Percentiles rank a stretch among this genome's conserved stretches.
These are phyloP conservation scores for Psophocarpus tetragonolobus DNA, from an alignment of 306 rosid genomes.

Conservation along the genomic window DNA sequence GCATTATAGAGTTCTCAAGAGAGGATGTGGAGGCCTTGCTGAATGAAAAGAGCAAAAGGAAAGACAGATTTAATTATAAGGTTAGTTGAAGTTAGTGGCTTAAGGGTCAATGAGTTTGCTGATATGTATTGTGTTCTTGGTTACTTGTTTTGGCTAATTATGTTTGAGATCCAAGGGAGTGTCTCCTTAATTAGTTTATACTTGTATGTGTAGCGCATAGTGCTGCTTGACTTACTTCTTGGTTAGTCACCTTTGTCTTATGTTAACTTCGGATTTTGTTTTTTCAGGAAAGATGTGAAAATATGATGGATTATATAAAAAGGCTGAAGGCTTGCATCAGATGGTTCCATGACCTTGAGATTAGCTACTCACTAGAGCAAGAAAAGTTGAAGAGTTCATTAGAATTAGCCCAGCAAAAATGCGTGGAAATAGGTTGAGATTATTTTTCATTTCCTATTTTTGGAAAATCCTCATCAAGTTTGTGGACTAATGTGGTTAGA, in stretches of 20 bases:
- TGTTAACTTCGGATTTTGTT: conserved; percentile 15
- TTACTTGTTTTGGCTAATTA: background rate
- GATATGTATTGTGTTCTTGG: background rate
- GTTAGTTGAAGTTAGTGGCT: conserved; percentile 46
- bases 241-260: background rate
- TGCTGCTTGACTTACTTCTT: conserved; percentile 2
- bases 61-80: conserved; percentile 93
- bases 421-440: conserved; percentile 69
- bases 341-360: conserved; percentile 97
- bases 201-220: background rate
- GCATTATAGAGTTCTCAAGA: conserved; percentile 79
- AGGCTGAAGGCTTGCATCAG: conserved; percentile 89
- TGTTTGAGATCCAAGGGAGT: conserved; percentile 19
- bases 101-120: conserved; percentile 22
- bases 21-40: conserved; percentile 89
- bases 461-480: background rate
- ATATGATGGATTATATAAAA: conserved; percentile 81
- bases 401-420: conserved; percentile 67
- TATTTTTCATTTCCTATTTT: background rate
- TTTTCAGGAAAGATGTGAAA: conserved; percentile 92
- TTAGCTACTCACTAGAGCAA: conserved; percentile 77
- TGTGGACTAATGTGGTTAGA: conserved; percentile 18
- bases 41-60: conserved; percentile 79
- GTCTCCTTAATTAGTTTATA: background rate
- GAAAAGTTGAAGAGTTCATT: conserved; percentile 64